Percentiles rank a stretch among this genome's conserved stretches.
phyloP scores from a whole-genome alignment of 768 basidiomycete species.

The Termitomyces titanicus region DNA sequence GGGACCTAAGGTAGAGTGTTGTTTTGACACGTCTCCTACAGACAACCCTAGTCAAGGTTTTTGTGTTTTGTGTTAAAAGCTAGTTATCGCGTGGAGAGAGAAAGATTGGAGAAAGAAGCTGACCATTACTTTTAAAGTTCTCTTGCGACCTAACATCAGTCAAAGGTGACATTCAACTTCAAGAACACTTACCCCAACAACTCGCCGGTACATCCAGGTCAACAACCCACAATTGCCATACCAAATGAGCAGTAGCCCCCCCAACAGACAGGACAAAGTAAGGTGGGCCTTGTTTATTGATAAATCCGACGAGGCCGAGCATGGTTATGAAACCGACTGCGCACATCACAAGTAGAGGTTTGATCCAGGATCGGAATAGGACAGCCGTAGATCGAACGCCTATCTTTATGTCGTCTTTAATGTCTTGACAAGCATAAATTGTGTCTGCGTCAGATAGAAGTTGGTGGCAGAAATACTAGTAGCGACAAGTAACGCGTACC shows the following conservation, averaged over 20 bases:
- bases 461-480: background rate
- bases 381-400: slow-evolving; percentile 79
- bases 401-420: slow-evolving; percentile 64
- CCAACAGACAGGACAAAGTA: slow-evolving; percentile 45
- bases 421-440: slow-evolving; percentile 77
- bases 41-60: too few species aligned
- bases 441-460: slow-evolving; percentile 12
- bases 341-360: slow-evolving; percentile 51
- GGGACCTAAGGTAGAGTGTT: too few species aligned
- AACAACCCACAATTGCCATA: slow-evolving; percentile 45
- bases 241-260: slow-evolving; percentile 38
- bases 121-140: slow-evolving; percentile 45
- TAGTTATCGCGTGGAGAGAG: too few species aligned
- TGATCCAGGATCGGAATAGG: slow-evolving; percentile 59
- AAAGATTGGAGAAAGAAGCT: too few species aligned
- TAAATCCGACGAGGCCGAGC: slow-evolving; percentile 49
- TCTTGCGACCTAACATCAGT: slow-evolving; percentile 19
- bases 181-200: slow-evolving; percentile 38
- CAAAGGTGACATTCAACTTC: background rate
- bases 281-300: slow-evolving; percentile 47
- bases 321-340: slow-evolving; percentile 47
- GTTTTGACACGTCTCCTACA: too few species aligned
- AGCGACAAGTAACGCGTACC: slow-evolving; percentile 22
- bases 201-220: slow-evolving; percentile 40
- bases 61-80: too few species aligned